Evolutionary conservation across 306 rosid species (phyloP).

Genomic region (Fagus crenata): DNA sequence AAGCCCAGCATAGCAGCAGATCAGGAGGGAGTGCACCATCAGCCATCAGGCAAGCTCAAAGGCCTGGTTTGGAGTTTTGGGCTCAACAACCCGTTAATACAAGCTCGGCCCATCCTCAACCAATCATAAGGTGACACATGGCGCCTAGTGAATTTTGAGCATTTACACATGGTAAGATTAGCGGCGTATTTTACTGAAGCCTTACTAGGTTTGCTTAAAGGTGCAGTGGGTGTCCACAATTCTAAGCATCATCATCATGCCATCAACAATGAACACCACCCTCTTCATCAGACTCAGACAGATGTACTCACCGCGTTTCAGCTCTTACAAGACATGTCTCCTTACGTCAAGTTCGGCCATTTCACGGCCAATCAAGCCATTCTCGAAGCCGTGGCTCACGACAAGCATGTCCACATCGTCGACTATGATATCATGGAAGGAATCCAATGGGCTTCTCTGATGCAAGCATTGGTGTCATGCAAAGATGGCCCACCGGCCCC

Average conservation of each 20-base stretch:
- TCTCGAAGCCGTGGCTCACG: slow-evolving; percentile 61
- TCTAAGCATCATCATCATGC: slow-evolving; percentile 31
- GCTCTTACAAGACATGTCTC: slow-evolving; percentile 84
- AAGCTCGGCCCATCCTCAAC: too few species aligned
- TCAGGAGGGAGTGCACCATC: too few species aligned
- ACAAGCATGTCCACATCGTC: slow-evolving; percentile 70
- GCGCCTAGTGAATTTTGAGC: too few species aligned
- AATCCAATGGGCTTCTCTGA: slow-evolving; percentile 84
- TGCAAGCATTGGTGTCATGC: slow-evolving; percentile 66
- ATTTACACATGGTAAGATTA: slow-evolving; percentile 81
- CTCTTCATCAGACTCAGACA: slow-evolving; percentile 19
- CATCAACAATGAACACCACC: slow-evolving; percentile 34
- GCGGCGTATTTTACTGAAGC: slow-evolving; percentile 80
- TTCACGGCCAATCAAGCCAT: slow-evolving; percentile 96
- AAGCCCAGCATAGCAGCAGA: too few species aligned
- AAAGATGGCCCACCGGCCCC: slow-evolving; percentile 54
- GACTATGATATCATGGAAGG: slow-evolving; percentile 94
- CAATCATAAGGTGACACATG: too few species aligned
- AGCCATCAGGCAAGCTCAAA: too few species aligned
- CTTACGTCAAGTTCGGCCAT: slow-evolving; percentile 85
- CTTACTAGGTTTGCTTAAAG: slow-evolving; percentile 61
- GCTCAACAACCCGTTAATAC: too few species aligned
- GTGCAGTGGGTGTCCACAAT: slow-evolving; percentile 39
- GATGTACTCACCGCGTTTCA: slow-evolving; percentile 77
- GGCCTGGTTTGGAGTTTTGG: too few species aligned